Evolutionary conservation across 2,329 filamentous ascomycete species (phyloP).

Genomic region (Colletotrichum cordylinicola): DNA sequence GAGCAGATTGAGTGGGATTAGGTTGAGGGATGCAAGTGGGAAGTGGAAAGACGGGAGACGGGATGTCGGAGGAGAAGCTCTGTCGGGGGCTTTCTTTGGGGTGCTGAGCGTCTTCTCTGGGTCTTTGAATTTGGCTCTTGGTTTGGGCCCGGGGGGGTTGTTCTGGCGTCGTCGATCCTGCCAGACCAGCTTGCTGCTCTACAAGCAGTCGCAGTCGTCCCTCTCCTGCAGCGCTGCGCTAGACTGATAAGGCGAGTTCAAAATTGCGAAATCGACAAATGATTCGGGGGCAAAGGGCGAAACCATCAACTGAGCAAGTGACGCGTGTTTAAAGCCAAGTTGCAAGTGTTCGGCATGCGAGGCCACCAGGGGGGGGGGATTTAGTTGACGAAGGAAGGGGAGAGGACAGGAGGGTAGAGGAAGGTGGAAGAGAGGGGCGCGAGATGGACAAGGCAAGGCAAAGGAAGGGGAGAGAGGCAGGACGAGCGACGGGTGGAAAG

Average conservation of each 20-base stretch:
- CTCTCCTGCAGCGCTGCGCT: slow-evolving; percentile 22
- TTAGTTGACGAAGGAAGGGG: slow-evolving; percentile 10
- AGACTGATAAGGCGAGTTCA: slow-evolving; percentile 15
- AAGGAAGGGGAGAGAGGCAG: slow-evolving; percentile 11
- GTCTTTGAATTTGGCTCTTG: not conserved
- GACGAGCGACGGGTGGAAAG: slow-evolving; percentile 20
- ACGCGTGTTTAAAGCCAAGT: slow-evolving; percentile 5
- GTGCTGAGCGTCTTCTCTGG: not conserved
- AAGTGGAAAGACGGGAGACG: slow-evolving; percentile 7
- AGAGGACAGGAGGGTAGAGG: not conserved
- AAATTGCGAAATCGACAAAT: slow-evolving; percentile 19
- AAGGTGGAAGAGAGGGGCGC: slow-evolving; percentile 7
- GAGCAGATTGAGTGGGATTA: not conserved
- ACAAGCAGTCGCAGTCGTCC: not conserved
- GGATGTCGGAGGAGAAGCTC: not conserved
- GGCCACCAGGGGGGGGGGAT: slow-evolving; percentile 10
- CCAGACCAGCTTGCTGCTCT: not conserved
- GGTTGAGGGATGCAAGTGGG: not conserved
- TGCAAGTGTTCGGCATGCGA: slow-evolving; percentile 15
- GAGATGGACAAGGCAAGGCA: slow-evolving; percentile 7
- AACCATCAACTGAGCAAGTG: slow-evolving; percentile 22
- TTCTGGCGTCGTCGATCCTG: slow-evolving; percentile 20
- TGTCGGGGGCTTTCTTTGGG: slow-evolving; percentile 3
- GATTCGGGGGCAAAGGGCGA: slow-evolving; percentile 13
- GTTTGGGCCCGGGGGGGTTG: not conserved